Percentiles rank a stretch among this genome's conserved stretches.
Evolutionary conservation across 2,329 filamentous ascomycete genomes (phyloP).

Genomic region (Xylaria sp.): DNA sequence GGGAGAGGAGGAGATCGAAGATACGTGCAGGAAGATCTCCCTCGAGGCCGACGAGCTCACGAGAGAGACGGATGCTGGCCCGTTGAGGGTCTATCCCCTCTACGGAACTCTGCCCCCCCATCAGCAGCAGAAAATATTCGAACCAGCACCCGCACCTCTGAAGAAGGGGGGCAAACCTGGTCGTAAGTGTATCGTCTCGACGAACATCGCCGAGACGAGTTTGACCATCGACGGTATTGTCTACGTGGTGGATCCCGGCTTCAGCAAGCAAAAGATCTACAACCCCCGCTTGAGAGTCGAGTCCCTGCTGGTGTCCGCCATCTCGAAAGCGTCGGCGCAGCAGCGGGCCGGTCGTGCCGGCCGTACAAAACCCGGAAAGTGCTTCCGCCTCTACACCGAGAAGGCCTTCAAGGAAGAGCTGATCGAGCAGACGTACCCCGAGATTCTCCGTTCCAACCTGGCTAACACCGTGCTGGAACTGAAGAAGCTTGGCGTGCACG

Average conservation of each 20-base stretch:
- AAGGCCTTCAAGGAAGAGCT: constrained; percentile 96
- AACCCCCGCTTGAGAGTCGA: constrained; percentile 96
- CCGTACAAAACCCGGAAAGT: constrained; percentile 97
- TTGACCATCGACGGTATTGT: constrained; percentile 99
- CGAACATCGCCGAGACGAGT: constrained; percentile 97
- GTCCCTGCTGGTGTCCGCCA: constrained; percentile 94
- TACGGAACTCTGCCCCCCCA: constrained; percentile 91
- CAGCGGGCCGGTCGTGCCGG: constrained; percentile 98
- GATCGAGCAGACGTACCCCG: constrained; percentile 95
- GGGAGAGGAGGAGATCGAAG: constrained; percentile 98
- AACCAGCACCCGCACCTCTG: constrained; percentile 75
- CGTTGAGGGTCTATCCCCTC: constrained; percentile 86
- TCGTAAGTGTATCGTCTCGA: constrained; percentile 92
- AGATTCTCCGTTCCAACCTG: constrained; percentile 92
- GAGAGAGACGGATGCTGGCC: constrained; percentile 87
- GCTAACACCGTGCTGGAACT: constrained; percentile 93
- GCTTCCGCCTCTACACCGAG: constrained; percentile 96
- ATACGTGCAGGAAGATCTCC: constrained; percentile 87
- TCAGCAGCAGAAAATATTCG: constrained; percentile 95
- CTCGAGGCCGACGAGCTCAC: constrained; percentile 91
- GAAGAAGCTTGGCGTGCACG: constrained; percentile 94
- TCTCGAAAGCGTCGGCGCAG: constrained; percentile 95
- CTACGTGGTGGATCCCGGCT: constrained; percentile 98
- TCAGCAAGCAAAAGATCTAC: constrained; percentile 99
- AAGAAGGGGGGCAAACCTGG: constrained; percentile 80